These are phyloP conservation scores for Adansonia rubrostipa DNA, from an alignment of 441 rosid species.

Conservation along the genomic window DNA sequence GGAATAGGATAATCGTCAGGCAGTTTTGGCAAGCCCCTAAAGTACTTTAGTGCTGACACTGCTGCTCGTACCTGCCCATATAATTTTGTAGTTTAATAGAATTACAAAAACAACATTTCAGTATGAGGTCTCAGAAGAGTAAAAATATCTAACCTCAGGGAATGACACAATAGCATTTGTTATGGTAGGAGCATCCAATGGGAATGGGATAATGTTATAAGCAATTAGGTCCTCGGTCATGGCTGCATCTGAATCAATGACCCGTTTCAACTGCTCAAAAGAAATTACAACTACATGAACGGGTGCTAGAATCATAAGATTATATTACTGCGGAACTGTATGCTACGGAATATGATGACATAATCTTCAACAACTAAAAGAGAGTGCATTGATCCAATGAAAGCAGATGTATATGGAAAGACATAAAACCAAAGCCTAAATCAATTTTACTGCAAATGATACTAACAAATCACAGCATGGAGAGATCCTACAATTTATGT, in stretches of 20 bases:
- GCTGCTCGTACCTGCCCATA: conserved; percentile 82
- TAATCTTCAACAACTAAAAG: conserved; percentile 11
- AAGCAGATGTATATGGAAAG: background rate
- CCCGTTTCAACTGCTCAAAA: conserved; percentile 67
- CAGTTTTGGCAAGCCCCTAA: conserved; percentile 67
- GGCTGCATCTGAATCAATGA: conserved; percentile 90
- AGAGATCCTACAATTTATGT: background rate
- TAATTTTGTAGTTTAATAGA: conserved; percentile 22
- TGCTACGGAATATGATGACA: background rate
- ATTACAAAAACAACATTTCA: conserved; percentile 32
- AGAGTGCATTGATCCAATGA: background rate
- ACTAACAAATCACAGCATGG: background rate
- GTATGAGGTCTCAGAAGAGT: conserved; percentile 26
- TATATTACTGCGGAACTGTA: background rate
- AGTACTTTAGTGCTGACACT: conserved; percentile 68
- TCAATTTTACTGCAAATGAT: conserved; percentile 6
- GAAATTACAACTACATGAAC: conserved; percentile 24
- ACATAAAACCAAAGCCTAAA: background rate
- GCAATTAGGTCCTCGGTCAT: conserved; percentile 95
- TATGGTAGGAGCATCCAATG: conserved; percentile 75
- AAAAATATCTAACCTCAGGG: conserved; percentile 65
- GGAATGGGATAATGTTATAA: conserved; percentile 88
- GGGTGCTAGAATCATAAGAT: conserved; percentile 20
- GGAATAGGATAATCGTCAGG: conserved; percentile 81
- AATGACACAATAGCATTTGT: conserved; percentile 70